Evolutionary conservation across 2,329 filamentous ascomycete species (phyloP).

Genomic region (Aureobasidium sp.): DNA sequence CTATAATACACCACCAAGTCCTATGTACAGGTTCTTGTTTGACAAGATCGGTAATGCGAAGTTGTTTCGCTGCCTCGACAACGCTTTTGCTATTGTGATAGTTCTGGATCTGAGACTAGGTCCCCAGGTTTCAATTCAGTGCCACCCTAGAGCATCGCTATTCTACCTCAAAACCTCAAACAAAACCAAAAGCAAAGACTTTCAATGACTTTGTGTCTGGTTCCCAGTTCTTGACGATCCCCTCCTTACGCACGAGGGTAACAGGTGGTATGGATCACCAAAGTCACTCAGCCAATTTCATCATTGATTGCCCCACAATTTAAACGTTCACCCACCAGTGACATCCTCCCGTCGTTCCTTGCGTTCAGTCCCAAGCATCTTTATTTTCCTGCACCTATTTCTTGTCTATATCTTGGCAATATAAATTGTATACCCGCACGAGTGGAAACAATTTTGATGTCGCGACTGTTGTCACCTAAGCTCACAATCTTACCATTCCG

Average conservation of each 20-base stretch:
- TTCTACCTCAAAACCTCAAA: background rate
- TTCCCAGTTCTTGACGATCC: background rate
- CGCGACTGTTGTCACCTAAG: no score
- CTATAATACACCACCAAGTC: conserved; percentile 16
- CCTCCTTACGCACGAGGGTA: background rate
- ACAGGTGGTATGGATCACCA: background rate
- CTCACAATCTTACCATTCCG: no score
- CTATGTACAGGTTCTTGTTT: background rate
- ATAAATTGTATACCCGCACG: conserved; percentile 1
- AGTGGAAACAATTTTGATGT: background rate
- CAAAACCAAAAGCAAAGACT: background rate
- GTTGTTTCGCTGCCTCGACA: background rate
- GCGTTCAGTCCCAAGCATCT: conserved; percentile 10
- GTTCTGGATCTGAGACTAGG: no score
- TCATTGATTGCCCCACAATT: conserved; percentile 9
- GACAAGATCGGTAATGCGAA: background rate
- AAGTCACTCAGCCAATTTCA: conserved; percentile 9
- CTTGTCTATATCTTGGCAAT: conserved; percentile 16
- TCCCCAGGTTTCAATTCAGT: no score
- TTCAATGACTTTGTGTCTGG: background rate
- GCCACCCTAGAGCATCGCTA: no score
- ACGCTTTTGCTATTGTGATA: no score
- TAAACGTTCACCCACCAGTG: conserved; percentile 1
- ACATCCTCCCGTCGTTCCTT: conserved; percentile 16
- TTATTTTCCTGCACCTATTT: conserved; percentile 10